Evolutionary conservation across 768 basidiomycete species (phyloP).

Genomic region (Termitomyces eurrhizus): DNA sequence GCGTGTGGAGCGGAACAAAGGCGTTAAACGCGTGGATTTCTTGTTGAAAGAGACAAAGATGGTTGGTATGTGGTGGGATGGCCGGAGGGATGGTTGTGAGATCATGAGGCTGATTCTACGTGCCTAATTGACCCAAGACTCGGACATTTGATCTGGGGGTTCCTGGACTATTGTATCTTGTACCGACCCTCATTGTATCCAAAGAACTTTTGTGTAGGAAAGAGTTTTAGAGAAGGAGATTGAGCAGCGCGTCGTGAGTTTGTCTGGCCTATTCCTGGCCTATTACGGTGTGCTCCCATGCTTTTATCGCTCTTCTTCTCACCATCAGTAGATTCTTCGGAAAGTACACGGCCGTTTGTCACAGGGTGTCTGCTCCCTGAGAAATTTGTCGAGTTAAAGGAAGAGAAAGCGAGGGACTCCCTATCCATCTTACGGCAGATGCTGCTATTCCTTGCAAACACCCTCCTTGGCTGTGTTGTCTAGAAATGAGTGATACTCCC

Average conservation of each 20-base stretch:
- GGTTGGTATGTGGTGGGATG: slow-evolving; percentile 43
- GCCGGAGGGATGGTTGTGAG: slow-evolving; percentile 29
- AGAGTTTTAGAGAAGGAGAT: background rate
- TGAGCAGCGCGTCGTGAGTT: background rate
- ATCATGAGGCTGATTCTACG: slow-evolving; percentile 28
- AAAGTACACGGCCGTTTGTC: background rate
- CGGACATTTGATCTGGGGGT: no score
- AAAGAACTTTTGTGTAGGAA: background rate
- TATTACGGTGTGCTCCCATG: background rate
- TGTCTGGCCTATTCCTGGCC: background rate
- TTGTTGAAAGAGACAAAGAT: slow-evolving; percentile 44
- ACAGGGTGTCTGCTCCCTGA: background rate
- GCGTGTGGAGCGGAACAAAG: slow-evolving; percentile 36
- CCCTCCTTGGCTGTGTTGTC: background rate
- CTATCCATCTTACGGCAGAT: background rate
- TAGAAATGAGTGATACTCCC: background rate
- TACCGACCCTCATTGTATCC: no score
- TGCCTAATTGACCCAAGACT: no score
- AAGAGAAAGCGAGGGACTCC: background rate
- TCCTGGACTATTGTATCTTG: no score
- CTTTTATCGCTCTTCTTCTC: background rate
- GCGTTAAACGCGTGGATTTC: slow-evolving; percentile 61
- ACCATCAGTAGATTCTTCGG: no score
- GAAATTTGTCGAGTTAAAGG: background rate
- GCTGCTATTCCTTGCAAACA: background rate